A percentile compares a stretch with the other conserved stretches of the same genome.
Evolutionary conservation across 78 protist species (phyloP).

Genomic region (Chrysochromulina tobinii): DNA sequence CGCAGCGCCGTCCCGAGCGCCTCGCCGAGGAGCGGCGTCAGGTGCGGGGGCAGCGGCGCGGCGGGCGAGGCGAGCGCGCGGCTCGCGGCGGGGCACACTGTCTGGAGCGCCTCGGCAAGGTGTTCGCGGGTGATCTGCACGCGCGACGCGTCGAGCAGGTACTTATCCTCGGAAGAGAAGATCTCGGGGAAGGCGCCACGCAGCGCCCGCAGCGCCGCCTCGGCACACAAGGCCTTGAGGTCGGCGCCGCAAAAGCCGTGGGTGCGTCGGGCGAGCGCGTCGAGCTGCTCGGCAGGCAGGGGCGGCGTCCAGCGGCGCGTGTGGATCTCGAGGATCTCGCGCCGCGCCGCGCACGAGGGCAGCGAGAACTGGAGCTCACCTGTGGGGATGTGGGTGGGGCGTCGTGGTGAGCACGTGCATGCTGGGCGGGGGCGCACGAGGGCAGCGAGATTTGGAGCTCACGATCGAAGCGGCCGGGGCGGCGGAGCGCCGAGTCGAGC

Average conservation of each 20-base stretch:
- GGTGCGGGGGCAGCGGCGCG: not conserved
- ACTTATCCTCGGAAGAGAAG: slow-evolving; percentile 54
- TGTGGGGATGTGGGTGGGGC: no score
- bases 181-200: slow-evolving; percentile 78
- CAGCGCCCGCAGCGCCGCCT: slow-evolving; percentile 83
- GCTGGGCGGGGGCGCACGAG: not conserved
- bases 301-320: slow-evolving; percentile 69
- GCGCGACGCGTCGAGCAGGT: slow-evolving; percentile 32
- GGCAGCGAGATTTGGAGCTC: slow-evolving; percentile 93
- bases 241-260: slow-evolving; percentile 94
- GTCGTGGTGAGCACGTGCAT: no score
- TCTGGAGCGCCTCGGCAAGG: not conserved
- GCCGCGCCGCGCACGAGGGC: no score
- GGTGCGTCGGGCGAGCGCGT: slow-evolving; percentile 32
- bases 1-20: not conserved
- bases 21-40: not conserved
- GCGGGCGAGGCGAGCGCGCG: not conserved
- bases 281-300: slow-evolving; percentile 42
- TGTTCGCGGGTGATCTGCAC: not conserved
- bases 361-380: no score
- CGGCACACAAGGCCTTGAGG: slow-evolving; percentile 82
- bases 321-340: slow-evolving; percentile 60
- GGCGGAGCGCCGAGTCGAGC: slow-evolving; percentile 91
- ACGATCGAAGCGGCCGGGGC: slow-evolving; percentile 94
- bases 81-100: not conserved